A percentile compares a stretch with the other conserved stretches of the same genome.
Conservation (phyloP, 192 early-diverging fungal species). For the Gonapodya sp. region DNA sequence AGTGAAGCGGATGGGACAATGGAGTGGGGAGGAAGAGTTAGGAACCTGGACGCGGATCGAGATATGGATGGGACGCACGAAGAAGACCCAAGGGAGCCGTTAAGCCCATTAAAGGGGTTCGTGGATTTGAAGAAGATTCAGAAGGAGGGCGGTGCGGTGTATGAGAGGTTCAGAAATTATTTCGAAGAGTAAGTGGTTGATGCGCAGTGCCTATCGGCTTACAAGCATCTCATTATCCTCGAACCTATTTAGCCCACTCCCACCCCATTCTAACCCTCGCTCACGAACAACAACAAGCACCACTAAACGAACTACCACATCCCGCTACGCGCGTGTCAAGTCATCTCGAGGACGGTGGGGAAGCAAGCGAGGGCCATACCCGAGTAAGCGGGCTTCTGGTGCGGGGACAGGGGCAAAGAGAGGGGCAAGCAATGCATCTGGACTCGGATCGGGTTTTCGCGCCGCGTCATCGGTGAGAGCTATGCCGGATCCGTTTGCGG, state of each 20-base stretch:
- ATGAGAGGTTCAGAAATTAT: background rate
- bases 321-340: background rate
- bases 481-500: background rate
- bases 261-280: background rate
- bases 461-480: background rate
- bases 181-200: background rate
- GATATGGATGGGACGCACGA: no score
- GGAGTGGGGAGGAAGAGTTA: no score
- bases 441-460: no score
- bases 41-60: no score
- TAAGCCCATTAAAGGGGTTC: background rate
- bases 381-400: no score
- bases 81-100: background rate
- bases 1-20: no score
- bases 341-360: background rate
- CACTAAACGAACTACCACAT: background rate
- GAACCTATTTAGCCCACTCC: background rate
- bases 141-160: background rate
- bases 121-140: background rate
- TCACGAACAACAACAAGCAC: background rate
- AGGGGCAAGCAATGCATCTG: no score
- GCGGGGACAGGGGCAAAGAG: no score
- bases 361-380: background rate
- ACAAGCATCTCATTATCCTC: background rate
- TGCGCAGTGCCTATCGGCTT: background rate